Percentiles rank a stretch among this genome's conserved stretches.
These are phyloP conservation scores for Quercus engelmannii DNA, from an alignment of 306 rosid species.

Conservation along the genomic window DNA sequence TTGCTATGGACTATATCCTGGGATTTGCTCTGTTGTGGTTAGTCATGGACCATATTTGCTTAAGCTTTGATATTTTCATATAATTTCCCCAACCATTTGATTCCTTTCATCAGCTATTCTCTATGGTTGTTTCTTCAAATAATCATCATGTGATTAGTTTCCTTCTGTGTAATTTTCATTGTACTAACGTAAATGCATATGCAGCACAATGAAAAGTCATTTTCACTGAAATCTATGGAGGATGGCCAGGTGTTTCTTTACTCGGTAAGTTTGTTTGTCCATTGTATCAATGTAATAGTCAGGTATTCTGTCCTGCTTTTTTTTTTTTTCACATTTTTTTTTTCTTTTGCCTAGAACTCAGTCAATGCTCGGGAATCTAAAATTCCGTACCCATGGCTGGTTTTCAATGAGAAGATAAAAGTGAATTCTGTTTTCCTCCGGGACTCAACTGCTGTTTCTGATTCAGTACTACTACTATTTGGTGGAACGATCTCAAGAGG, in stretches of 20 bases:
- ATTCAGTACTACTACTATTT: conserved; percentile 78
- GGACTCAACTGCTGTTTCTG: conserved; percentile 91
- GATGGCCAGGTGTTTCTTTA: conserved; percentile 94
- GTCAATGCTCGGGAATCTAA: conserved; percentile 86
- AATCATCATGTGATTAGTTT: neutral
- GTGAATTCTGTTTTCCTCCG: conserved; percentile 96
- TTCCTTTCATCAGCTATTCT: neutral
- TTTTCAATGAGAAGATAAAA: conserved; percentile 93
- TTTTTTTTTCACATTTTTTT: conserved; percentile 26
- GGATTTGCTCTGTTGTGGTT: conserved; percentile 93
- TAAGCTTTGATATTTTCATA: neutral
- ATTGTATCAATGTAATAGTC: neutral
- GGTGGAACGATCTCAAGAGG: conserved; percentile 84
- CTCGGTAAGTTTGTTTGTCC: conserved; percentile 54
- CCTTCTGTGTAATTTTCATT: neutral
- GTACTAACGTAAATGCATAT: conserved; percentile 23
- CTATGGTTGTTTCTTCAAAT: neutral
- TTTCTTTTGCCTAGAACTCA: conserved; percentile 61
- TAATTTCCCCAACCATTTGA: neutral
- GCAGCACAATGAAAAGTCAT: conserved; percentile 93
- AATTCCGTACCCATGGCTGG: conserved; percentile 95
- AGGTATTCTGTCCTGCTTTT: conserved; percentile 1
- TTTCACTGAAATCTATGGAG: conserved; percentile 91
- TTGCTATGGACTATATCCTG: conserved; percentile 92
- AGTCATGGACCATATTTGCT: conserved; percentile 3